Conservation (phyloP, 306 rosid species). For the Lagenaria siceraria region DNA sequence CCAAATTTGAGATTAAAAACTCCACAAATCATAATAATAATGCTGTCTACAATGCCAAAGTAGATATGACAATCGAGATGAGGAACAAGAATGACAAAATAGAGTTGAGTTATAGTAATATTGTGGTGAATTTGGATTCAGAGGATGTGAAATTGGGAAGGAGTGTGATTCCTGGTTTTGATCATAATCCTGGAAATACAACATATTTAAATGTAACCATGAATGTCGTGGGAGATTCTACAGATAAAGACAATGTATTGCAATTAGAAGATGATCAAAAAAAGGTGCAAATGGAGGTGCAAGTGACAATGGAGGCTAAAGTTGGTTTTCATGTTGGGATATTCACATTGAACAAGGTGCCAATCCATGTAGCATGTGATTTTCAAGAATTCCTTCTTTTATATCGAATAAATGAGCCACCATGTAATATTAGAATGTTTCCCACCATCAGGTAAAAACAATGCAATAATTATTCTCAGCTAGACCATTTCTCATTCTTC, state of each 20-base stretch:
- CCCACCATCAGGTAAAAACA: background rate
- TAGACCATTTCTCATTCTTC: background rate
- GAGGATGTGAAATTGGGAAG: background rate
- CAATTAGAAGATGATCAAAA: background rate
- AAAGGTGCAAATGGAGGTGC: background rate
- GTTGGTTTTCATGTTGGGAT: background rate
- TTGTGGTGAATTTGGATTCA: background rate
- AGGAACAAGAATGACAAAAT: background rate
- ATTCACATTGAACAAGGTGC: background rate
- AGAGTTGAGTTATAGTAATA: background rate
- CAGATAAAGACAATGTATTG: background rate
- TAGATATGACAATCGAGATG: background rate
- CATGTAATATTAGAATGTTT: background rate
- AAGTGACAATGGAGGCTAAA: background rate
- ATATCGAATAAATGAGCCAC: background rate
- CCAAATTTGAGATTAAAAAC: background rate
- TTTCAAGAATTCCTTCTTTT: background rate
- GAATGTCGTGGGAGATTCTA: background rate
- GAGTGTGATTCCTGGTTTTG: background rate
- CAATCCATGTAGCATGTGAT: background rate
- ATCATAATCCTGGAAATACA: background rate
- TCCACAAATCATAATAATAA: background rate
- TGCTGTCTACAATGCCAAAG: background rate
- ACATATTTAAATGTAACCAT: background rate
- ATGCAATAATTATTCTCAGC: background rate